A percentile compares a stretch with the other conserved stretches of the same genome.
These are phyloP conservation scores for Linnemannia zychae DNA, from an alignment of 192 early-diverging fungal species.

Conservation along the genomic window DNA sequence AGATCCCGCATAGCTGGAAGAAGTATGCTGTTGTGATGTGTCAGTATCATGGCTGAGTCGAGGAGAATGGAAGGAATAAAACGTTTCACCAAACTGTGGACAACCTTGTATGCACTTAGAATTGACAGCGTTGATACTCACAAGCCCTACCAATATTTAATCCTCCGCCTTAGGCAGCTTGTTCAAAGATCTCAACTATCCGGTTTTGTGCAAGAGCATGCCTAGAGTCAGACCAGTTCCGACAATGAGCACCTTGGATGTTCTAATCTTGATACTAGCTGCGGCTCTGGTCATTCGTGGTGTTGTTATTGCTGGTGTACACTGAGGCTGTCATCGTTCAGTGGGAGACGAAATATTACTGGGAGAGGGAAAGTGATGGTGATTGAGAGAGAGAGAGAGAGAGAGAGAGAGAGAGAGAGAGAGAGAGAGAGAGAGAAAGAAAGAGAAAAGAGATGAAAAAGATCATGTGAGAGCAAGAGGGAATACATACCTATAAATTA, in stretches of 20 bases:
- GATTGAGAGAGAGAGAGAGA: background rate
- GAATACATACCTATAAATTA: too few species aligned
- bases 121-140: too few species aligned
- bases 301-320: background rate
- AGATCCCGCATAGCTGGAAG: slow-evolving; percentile 14
- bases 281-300: background rate
- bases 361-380: too few species aligned
- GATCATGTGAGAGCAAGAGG: too few species aligned
- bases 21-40: background rate
- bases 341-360: too few species aligned
- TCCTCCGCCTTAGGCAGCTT: background rate
- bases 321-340: too few species aligned
- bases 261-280: background rate
- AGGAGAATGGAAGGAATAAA: too few species aligned
- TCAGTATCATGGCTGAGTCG: background rate
- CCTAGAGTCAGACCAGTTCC: slow-evolving; percentile 1
- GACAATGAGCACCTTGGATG: background rate
- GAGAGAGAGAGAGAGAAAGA: background rate
- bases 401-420: background rate
- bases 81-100: too few species aligned
- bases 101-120: background rate
- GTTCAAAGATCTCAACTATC: slow-evolving; percentile 6
- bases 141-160: background rate
- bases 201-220: background rate
- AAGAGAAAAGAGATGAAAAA: background rate